phyloP scores from a whole-genome alignment of 805 yeast genomes.

The Metschnikowia anglica region DNA sequence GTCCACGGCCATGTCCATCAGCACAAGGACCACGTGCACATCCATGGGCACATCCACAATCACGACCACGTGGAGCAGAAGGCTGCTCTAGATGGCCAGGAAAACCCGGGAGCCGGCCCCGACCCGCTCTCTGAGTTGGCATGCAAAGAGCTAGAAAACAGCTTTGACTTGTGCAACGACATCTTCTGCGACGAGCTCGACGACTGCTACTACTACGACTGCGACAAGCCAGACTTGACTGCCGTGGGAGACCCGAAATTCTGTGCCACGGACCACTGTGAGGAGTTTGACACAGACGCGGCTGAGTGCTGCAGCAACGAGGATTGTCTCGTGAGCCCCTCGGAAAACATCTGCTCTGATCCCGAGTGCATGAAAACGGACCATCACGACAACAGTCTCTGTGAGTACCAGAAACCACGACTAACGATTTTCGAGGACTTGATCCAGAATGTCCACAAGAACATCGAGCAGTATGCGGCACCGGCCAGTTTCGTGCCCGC shows the following conservation, averaged over 20 bases:
- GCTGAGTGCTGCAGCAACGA: slow-evolving; percentile 11
- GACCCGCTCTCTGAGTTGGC: slow-evolving; percentile 4
- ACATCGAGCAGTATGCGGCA: slow-evolving; percentile 21
- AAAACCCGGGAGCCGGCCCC: not conserved
- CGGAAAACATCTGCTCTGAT: slow-evolving; percentile 8
- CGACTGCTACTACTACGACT: slow-evolving; percentile 40
- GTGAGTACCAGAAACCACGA: slow-evolving; percentile 31
- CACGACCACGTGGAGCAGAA: slow-evolving; percentile 33
- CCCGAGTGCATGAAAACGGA: slow-evolving; percentile 6
- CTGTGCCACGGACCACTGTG: slow-evolving; percentile 5
- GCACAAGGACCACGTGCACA: slow-evolving; percentile 58
- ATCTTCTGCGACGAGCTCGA: slow-evolving; percentile 45
- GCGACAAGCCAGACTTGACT: slow-evolving; percentile 24
- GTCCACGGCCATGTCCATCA: slow-evolving; percentile 69
- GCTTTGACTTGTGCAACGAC: slow-evolving; percentile 36
- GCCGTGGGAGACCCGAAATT: not conserved
- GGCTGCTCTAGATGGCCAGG: too few species aligned
- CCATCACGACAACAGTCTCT: slow-evolving; percentile 23
- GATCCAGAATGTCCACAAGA: slow-evolving; percentile 37
- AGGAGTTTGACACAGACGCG: not conserved
- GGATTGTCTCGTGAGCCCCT: slow-evolving; percentile 2
- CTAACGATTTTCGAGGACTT: slow-evolving; percentile 40
- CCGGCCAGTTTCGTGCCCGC: slow-evolving; percentile 1
- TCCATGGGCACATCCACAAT: slow-evolving; percentile 68
- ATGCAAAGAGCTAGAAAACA: slow-evolving; percentile 33